These are phyloP conservation scores for Erodium moschatum DNA, from an alignment of 441 rosid species.

Conservation along the genomic window DNA sequence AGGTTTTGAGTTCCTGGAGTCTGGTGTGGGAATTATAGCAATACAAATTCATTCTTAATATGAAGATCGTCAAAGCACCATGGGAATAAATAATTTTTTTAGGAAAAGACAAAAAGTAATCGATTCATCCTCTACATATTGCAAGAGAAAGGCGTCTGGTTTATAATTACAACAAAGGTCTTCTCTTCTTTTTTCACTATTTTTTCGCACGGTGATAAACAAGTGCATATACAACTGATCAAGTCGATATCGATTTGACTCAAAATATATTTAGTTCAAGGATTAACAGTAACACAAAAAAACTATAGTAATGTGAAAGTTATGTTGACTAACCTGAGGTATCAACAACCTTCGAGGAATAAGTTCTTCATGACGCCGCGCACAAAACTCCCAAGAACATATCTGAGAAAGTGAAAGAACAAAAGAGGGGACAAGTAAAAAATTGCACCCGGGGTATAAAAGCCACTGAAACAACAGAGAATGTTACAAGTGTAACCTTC, in stretches of 20 bases:
- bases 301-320: conserved; percentile 6
- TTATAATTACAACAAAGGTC: not conserved
- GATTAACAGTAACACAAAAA: not conserved
- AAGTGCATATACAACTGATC: not conserved
- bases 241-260: not conserved
- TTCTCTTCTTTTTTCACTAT: not conserved
- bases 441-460: conserved; percentile 2
- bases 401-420: conserved; percentile 40
- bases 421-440: conserved; percentile 6
- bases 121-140: not conserved
- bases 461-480: conserved; percentile 1
- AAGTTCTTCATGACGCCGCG: conserved; percentile 95
- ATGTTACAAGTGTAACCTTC: conserved; percentile 41
- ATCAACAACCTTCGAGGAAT: conserved; percentile 79
- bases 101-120: not conserved
- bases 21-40: not conserved
- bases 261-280: not conserved
- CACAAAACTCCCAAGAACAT: conserved; percentile 98
- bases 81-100: not conserved
- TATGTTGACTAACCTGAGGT: conserved; percentile 60
- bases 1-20: not conserved
- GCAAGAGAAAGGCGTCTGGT: not conserved
- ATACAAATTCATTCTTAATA: not conserved
- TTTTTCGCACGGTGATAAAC: not conserved
- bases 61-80: not conserved